Evolutionary conservation across 169 alveolate species (phyloP), one percentile per base, ranked within the genome.

Genomic region (Plasmodium blacklocki): DNA sequence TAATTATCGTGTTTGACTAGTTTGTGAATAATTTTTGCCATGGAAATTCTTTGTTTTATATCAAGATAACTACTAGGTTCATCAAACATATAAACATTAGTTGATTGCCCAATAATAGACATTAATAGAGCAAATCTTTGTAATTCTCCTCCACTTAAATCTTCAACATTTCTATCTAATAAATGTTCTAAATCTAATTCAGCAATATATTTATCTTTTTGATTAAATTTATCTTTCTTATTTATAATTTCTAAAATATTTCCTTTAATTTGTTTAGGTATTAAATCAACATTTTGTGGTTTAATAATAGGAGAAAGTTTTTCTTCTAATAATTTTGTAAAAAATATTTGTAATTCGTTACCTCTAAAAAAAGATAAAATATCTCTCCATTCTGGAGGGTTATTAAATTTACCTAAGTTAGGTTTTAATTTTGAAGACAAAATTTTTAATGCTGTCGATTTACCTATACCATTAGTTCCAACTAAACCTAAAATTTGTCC

Each of bases 31-130:
- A 97, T 96, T 54, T 93, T 93, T 11, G 99, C 99, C 52, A 99
- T 99, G 32, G 96, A 96, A 15, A 99, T 96, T 68, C 99, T 94
- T 93, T 98, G 99, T 89, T 96, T 97, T 18, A 99, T 99, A 94
- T 99, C 99, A 73, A 98, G 95, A 93, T 99, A 99, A 59, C 99
- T 97, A 72, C 99, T 96, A 0, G 99, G 99, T 95, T 99, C 99
- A 93, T 99, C 99, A 90, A 98, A 98, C 99, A 98, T 98, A 85
- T 97, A 97, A 56, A 98, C 99, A 73, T 98, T 97, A 21, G 98
- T 96, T 64, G 97, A 96, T 89, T 96, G 97, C 6, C 91, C 91
- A 63, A 98, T 95, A n/a, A 98, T 95, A 14, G 98, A 98, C 50
- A 98, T 99, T 23, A 98, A 95, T 26, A 98, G 96, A 74, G 99